Conservation (phyloP, 2,329 filamentous ascomycete species). For the Zopfia rhizophila region DNA sequence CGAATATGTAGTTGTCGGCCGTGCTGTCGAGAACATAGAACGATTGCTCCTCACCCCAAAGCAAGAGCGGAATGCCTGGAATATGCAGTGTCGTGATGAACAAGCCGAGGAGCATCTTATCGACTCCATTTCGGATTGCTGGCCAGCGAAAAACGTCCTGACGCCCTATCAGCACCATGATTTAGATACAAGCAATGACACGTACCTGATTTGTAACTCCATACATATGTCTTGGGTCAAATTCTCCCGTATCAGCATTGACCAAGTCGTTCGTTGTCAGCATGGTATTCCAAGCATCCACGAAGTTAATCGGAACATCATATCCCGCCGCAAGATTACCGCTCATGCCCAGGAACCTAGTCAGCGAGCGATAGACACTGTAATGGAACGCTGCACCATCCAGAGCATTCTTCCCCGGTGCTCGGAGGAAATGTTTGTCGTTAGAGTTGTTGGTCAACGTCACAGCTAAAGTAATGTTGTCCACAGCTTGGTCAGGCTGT, state of each 20-base stretch:
- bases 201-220: slow-evolving; percentile 72
- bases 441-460: slow-evolving; percentile 58
- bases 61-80: slow-evolving; percentile 69
- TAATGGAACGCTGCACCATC: slow-evolving; percentile 73
- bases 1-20: slow-evolving; percentile 72
- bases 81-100: slow-evolving; percentile 69
- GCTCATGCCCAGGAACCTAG: slow-evolving; percentile 69
- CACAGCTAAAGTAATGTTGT: slow-evolving; percentile 61
- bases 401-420: slow-evolving; percentile 63
- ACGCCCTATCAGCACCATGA: no score
- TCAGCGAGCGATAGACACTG: slow-evolving; percentile 69
- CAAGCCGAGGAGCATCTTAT: slow-evolving; percentile 66
- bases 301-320: no score
- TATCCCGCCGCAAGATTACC: slow-evolving; percentile 51
- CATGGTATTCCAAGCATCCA: slow-evolving; percentile 66
- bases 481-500: slow-evolving; percentile 64
- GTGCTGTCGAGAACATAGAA: slow-evolving; percentile 73
- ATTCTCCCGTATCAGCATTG: slow-evolving; percentile 69
- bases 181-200: no score
- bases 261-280: slow-evolving; percentile 68
- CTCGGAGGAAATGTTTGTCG: slow-evolving; percentile 62
- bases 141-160: slow-evolving; percentile 75
- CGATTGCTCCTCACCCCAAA: slow-evolving; percentile 75
- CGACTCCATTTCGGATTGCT: slow-evolving; percentile 65
- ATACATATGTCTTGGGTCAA: slow-evolving; percentile 73